Base-by-base conservation (phyloP, 2,329 filamentous ascomycete genomes). In the Diaporthe nobilis region DNA sequence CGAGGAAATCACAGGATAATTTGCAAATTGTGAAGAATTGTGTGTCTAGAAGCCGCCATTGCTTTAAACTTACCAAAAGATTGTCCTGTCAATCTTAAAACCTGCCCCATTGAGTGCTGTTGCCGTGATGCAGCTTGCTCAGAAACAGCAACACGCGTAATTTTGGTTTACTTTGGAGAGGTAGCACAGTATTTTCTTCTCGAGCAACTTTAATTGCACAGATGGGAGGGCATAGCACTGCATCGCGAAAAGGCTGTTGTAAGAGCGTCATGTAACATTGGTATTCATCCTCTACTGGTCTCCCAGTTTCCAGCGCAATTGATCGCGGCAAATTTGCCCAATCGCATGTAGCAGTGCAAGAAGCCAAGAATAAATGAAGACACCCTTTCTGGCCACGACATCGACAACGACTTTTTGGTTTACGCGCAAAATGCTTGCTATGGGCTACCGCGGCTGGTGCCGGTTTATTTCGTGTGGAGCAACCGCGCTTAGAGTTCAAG, bases 381-480 rank as follows among this genome's bases (percentile, higher is more conserved):
- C 10, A 17, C 7, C 20, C 31, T 15, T 5, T 2, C 39, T 28
- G 7, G 39, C 13, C 39, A 25, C 20, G 25, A n/a, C 17, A n/a
- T 15, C 25, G 2, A 8, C 6, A 13, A 49, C 28, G 4, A 37
- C 20, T 15, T 12, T 17, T 5, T 34, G 20, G 28, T 25, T 31
- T 15, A 34, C 2, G 17, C n/a, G 17, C 44, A 49, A 49, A 67
- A 67, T 49, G 4, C 20, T 67, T n/a, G 10, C 3, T n/a, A 39
- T 2, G 57, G 63, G 63, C 44, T 68, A 37, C 25, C 31, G 44
- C 47, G 63, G 63, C 20, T 68, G 44, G 44, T 51, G 44, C 44
- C 63, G 63, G 63, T 49, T 53, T 7, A 68, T 25, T 51, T 44
- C 13, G 4, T 15, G 31, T 37, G 61, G 42, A 49, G 20, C 22